Percentiles rank a stretch among this genome's conserved stretches.
Evolutionary conservation across 75 land plant genomes (phyloP).

Genomic region (Picea glauca): DNA sequence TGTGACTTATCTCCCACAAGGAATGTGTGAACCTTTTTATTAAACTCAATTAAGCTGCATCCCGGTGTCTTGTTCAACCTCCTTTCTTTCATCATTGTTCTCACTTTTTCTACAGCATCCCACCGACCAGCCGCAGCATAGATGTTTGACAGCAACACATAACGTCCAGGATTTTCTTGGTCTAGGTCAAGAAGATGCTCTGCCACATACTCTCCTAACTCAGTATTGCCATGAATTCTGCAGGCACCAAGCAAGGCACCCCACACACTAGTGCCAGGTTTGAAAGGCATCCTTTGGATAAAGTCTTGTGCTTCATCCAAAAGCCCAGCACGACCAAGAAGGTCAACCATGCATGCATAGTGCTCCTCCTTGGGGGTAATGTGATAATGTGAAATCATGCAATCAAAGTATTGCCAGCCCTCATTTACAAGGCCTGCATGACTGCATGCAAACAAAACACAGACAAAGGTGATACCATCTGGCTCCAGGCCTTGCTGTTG

Average conservation of each 20-base stretch:
- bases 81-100: constrained; percentile 5
- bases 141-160: constrained; percentile 54
- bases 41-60: constrained; percentile 6
- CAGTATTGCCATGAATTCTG: not conserved
- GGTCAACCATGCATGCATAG: constrained; percentile 29
- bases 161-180: constrained; percentile 42
- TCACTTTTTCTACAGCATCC: constrained; percentile 3
- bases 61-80: not conserved
- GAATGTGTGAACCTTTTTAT: not conserved
- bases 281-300: constrained; percentile 4
- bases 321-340: constrained; percentile 25
- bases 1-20: not conserved
- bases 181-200: constrained; percentile 42
- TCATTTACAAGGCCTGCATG: constrained; percentile 18
- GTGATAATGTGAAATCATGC: constrained; percentile 10
- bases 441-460: constrained; percentile 23
- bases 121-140: constrained; percentile 22
- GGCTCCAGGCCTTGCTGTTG: constrained; percentile 16
- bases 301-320: constrained; percentile 14
- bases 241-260: constrained; percentile 11
- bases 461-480: constrained; percentile 17
- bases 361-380: constrained; percentile 12
- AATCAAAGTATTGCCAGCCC: constrained; percentile 16
- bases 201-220: constrained; percentile 15
- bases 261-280: constrained; percentile 12